These are phyloP conservation scores for Trichoderma brevicompactum DNA, from an alignment of 2,329 filamentous ascomycete genomes.

Conservation along the genomic window DNA sequence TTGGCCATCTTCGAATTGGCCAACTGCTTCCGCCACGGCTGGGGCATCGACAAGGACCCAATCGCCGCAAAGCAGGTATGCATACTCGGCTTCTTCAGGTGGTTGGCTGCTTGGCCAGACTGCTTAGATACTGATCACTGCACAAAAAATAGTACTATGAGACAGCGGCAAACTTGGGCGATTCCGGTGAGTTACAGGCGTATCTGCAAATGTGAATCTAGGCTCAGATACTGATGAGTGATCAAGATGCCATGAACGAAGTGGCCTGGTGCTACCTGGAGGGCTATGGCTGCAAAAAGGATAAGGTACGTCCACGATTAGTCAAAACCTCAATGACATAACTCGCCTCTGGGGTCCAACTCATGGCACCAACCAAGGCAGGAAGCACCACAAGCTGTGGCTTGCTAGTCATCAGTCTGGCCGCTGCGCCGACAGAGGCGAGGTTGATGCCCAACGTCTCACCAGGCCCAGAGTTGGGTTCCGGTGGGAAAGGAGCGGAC, in stretches of 20 bases:
- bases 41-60: conserved; percentile 86
- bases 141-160: conserved; percentile 77
- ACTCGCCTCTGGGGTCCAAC: not conserved
- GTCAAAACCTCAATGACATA: conserved; percentile 9
- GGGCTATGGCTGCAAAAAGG: conserved; percentile 96
- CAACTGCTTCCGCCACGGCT: conserved; percentile 91
- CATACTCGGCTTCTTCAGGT: conserved; percentile 41
- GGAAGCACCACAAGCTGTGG: conserved; percentile 28
- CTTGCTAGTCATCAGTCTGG: conserved; percentile 18
- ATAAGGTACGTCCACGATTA: conserved; percentile 75
- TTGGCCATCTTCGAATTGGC: conserved; percentile 95
- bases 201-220: conserved; percentile 8
- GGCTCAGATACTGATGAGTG: not conserved
- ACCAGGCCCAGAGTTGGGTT: conserved; percentile 44
- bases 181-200: conserved; percentile 64
- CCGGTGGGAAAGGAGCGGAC: conserved; percentile 40
- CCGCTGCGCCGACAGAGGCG: conserved; percentile 18
- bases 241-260: conserved; percentile 91
- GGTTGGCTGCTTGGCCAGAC: conserved; percentile 1
- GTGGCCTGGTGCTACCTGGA: conserved; percentile 94
- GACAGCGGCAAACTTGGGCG: conserved; percentile 93
- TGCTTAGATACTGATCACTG: conserved; percentile 21
- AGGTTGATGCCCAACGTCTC: conserved; percentile 32
- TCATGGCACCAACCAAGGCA: conserved; percentile 15
- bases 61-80: conserved; percentile 76